Evolutionary conservation across 176 grass and related monocot species (phyloP).

Genomic region (Cenchrus purpureus): DNA sequence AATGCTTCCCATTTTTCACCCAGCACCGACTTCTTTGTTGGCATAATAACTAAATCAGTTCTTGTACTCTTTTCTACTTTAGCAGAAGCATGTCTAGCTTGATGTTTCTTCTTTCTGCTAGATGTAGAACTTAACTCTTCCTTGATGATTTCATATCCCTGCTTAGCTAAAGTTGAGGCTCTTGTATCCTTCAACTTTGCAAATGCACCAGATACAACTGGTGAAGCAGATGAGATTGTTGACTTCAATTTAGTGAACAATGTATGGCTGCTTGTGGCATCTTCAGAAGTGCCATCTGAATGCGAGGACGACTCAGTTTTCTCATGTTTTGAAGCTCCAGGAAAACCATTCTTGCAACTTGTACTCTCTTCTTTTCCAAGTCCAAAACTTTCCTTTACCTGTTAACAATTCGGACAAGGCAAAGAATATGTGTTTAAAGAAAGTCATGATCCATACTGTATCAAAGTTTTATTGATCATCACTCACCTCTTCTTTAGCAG

Average conservation of each 20-base stretch:
- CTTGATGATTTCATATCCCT: conserved; percentile 78
- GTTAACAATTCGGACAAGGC: conserved; percentile 36
- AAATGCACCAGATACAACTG: conserved; percentile 55
- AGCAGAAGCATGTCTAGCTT: conserved; percentile 55
- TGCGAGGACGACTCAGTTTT: conserved; percentile 42
- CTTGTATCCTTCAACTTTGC: conserved; percentile 67
- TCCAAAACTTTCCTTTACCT: conserved; percentile 75
- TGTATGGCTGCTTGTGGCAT: conserved; percentile 46
- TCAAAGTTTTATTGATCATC: not conserved
- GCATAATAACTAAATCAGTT: conserved; percentile 76
- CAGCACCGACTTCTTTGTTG: conserved; percentile 76
- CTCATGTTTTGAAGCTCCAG: conserved; percentile 46
- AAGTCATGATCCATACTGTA: not conserved
- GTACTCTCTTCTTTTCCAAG: conserved; percentile 64
- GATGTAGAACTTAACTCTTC: conserved; percentile 67
- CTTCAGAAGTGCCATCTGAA: conserved; percentile 38
- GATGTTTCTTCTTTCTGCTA: conserved; percentile 63
- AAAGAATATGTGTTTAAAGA: not conserved
- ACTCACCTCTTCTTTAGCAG: conserved; percentile 73
- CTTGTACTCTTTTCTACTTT: conserved; percentile 61
- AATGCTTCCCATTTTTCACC: conserved; percentile 91
- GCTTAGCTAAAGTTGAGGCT: conserved; percentile 66
- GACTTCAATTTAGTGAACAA: conserved; percentile 60
- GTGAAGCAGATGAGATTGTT: conserved; percentile 66
- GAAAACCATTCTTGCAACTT: conserved; percentile 40